A percentile compares a stretch with the other conserved stretches of the same genome.
Evolutionary conservation across 169 alveolate species (phyloP).

Genomic region (Plasmodium sp.): DNA sequence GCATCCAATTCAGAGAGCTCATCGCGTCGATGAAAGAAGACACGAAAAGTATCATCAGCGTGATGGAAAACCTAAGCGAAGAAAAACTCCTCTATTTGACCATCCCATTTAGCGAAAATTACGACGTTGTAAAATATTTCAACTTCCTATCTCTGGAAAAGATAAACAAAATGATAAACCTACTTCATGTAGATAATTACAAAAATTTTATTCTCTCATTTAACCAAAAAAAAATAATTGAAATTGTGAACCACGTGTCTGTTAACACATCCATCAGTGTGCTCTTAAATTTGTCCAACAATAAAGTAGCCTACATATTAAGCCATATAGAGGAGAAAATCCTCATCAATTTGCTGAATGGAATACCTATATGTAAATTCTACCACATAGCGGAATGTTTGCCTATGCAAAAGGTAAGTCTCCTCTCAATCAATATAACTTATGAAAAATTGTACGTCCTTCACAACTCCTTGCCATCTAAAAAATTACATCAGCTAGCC

Average conservation of each 20-base stretch:
- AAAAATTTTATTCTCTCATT: constrained; percentile 27
- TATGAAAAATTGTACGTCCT: constrained; percentile 47
- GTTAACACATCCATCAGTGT: constrained; percentile 21
- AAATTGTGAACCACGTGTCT: constrained; percentile 28
- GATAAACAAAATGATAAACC: constrained; percentile 15
- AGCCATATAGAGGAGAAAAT: not conserved
- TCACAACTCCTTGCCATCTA: constrained; percentile 5
- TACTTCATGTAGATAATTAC: constrained; percentile 36
- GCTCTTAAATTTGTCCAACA: constrained; percentile 25
- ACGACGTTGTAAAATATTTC: constrained; percentile 16
- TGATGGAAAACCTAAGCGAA: constrained; percentile 35
- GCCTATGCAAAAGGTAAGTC: constrained; percentile 27
- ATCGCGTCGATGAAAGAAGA: constrained; percentile 5
- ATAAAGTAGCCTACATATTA: constrained; percentile 39
- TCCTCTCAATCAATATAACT: constrained; percentile 8
- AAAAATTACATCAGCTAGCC: constrained; percentile 13
- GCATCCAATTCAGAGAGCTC: constrained; percentile 3
- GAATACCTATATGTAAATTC: constrained; percentile 45
- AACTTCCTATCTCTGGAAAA: constrained; percentile 38
- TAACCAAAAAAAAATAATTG: constrained; percentile 22
- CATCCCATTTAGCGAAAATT: constrained; percentile 35
- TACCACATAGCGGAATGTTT: constrained; percentile 51
- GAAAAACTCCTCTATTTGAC: constrained; percentile 13
- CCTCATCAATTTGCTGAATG: constrained; percentile 31
- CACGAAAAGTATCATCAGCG: not conserved